Conservation (phyloP, 352 stramenopile genomes). For the Pythium grandisporangium region DNA sequence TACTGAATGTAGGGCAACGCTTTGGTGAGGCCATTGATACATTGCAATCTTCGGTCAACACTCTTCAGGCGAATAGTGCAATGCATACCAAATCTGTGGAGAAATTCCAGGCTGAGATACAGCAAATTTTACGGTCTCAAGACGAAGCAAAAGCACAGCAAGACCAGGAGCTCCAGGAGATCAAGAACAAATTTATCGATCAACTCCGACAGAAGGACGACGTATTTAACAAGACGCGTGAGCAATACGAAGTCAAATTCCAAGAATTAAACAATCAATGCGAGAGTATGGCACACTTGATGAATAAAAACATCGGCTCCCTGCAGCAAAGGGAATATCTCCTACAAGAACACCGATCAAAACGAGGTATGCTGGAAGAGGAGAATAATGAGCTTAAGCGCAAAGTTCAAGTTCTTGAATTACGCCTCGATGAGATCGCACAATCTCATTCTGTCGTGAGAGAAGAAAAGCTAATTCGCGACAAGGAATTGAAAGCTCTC, state of each 20-base stretch:
- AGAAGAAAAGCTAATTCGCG: constrained; percentile 53
- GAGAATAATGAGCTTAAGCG: constrained; percentile 69
- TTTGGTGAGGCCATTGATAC: constrained; percentile 40
- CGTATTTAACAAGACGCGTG: constrained; percentile 30
- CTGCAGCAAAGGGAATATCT: constrained; percentile 64
- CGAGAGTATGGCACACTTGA: constrained; percentile 56
- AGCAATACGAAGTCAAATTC: constrained; percentile 59
- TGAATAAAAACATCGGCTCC: constrained; percentile 65
- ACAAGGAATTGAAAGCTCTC: constrained; percentile 42
- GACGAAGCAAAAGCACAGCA: constrained; percentile 47
- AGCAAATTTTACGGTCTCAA: constrained; percentile 43
- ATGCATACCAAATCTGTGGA: constrained; percentile 35
- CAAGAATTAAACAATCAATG: constrained; percentile 51
- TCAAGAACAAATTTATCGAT: constrained; percentile 47
- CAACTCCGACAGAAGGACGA: constrained; percentile 70
- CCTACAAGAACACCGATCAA: constrained; percentile 50
- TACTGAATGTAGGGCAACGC: constrained; percentile 43
- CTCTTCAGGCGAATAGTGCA: constrained; percentile 35
- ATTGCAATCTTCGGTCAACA: constrained; percentile 40
- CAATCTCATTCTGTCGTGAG: constrained; percentile 42
- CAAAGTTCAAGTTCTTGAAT: constrained; percentile 71
- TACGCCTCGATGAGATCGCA: constrained; percentile 64
- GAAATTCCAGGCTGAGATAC: constrained; percentile 44
- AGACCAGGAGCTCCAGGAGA: constrained; percentile 51
- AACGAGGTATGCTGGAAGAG: constrained; percentile 48